phyloP scores from a whole-genome alignment of 441 rosid species.

The Corymbia calophylla region DNA sequence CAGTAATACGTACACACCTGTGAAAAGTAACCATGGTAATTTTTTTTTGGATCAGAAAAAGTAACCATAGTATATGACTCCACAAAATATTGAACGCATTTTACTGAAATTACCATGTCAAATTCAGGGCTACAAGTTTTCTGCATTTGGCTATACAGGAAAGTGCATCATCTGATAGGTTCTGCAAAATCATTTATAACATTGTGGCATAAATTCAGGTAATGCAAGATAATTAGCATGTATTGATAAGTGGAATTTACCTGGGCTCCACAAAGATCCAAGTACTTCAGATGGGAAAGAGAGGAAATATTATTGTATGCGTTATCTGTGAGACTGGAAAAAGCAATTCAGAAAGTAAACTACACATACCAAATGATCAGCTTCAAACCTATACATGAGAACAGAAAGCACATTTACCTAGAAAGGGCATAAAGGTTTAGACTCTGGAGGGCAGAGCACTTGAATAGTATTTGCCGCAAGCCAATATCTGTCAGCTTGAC shows the following conservation, averaged over 20 bases:
- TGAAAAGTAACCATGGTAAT: background rate
- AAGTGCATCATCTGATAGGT: slow-evolving; percentile 82
- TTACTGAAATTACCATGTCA: slow-evolving; percentile 66
- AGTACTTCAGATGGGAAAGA: slow-evolving; percentile 48
- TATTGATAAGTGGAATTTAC: slow-evolving; percentile 23
- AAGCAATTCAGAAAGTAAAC: slow-evolving; percentile 7
- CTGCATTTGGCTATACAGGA: slow-evolving; percentile 66
- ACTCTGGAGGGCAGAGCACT: slow-evolving; percentile 50
- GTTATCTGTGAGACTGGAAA: slow-evolving; percentile 66
- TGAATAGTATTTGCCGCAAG: slow-evolving; percentile 53
- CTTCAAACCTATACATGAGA: background rate
- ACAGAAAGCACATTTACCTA: slow-evolving; percentile 25
- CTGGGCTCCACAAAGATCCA: slow-evolving; percentile 97
- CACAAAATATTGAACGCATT: background rate
- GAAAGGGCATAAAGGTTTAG: slow-evolving; percentile 93
- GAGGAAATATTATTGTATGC: slow-evolving; percentile 68
- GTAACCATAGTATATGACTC: background rate
- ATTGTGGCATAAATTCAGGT: slow-evolving; percentile 1
- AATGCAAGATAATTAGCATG: background rate
- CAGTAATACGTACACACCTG: slow-evolving; percentile 85
- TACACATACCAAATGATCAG: background rate
- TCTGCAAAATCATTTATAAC: slow-evolving; percentile 34
- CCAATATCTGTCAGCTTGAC: slow-evolving; percentile 78
- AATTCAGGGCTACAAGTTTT: slow-evolving; percentile 59
- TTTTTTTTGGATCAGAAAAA: background rate